Percentiles rank a stretch among this genome's conserved stretches.
Evolutionary conservation across 495 filamentous ascomycete genomes (phyloP).

Genomic region (Symbiotaphrina buchneri): DNA sequence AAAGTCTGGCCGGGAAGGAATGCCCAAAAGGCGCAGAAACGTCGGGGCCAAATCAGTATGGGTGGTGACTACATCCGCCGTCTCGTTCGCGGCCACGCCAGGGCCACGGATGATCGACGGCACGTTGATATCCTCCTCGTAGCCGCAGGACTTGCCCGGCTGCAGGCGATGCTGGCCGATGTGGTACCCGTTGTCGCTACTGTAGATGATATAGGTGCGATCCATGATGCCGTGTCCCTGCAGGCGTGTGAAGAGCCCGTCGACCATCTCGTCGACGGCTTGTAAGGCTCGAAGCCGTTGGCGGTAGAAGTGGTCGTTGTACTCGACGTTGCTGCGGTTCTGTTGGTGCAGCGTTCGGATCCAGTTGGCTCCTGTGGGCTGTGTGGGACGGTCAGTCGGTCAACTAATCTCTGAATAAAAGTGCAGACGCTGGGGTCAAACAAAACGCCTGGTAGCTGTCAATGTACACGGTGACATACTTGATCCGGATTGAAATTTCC

Average conservation of each 20-base stretch:
- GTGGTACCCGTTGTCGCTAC: conserved; percentile 55
- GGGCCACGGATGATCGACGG: conserved; percentile 41
- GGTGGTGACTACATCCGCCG: conserved; percentile 33
- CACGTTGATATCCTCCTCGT: conserved; percentile 53
- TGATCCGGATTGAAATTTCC: conserved; percentile 29
- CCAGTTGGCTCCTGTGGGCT: conserved; percentile 38
- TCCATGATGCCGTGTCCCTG: conserved; percentile 28
- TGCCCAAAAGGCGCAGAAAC: conserved; percentile 28
- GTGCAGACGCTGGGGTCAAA: conserved; percentile 4
- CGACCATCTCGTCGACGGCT: conserved; percentile 48
- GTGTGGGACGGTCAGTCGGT: conserved; percentile 21
- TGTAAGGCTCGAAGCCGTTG: conserved; percentile 38
- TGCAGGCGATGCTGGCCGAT: conserved; percentile 51
- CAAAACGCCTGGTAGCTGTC: too few relatives aligned
- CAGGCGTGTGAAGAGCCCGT: conserved; percentile 26
- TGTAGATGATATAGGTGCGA: conserved; percentile 51
- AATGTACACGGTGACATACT: conserved; percentile 10
- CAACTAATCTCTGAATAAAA: conserved; percentile 15
- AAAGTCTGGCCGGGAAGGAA: conserved; percentile 26
- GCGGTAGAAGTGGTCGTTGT: conserved; percentile 46
- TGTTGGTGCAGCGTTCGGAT: conserved; percentile 27
- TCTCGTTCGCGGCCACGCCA: conserved; percentile 20
- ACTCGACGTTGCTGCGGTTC: conserved; percentile 29
- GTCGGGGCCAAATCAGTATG: conserved; percentile 52
- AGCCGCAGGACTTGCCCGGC: conserved; percentile 49